Percentiles rank a stretch among this genome's conserved stretches.
Evolutionary conservation across 805 yeast species (phyloP).

Genomic region (Yueomyces sinensis): DNA sequence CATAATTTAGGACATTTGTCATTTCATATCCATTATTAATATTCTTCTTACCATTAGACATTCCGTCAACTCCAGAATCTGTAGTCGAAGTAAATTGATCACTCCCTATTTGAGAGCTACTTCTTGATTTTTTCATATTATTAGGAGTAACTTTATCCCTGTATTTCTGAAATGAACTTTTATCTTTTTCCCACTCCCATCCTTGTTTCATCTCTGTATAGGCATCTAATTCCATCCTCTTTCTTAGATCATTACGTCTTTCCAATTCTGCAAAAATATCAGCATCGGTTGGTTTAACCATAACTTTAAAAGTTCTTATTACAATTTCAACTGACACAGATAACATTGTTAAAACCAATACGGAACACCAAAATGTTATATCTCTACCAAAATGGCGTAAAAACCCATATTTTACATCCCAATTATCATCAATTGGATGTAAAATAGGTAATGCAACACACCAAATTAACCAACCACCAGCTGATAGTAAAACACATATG

Average conservation of each 20-base stretch:
- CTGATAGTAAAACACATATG: slow-evolving; percentile 54
- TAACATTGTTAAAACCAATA: slow-evolving; percentile 41
- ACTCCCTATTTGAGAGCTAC: neutral
- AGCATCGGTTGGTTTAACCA: slow-evolving; percentile 56
- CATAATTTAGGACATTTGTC: neutral
- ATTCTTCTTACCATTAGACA: neutral
- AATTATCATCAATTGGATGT: slow-evolving; percentile 43
- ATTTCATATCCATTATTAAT: neutral
- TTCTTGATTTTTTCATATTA: neutral
- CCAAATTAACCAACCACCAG: slow-evolving; percentile 82
- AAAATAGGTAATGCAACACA: slow-evolving; percentile 59
- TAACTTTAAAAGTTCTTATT: slow-evolving; percentile 40
- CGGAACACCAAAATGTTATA: slow-evolving; percentile 74
- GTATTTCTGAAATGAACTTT: slow-evolving; percentile 20
- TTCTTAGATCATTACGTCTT: slow-evolving; percentile 50
- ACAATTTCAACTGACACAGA: slow-evolving; percentile 58
- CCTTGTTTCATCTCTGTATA: slow-evolving; percentile 63
- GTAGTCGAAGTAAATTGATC: neutral
- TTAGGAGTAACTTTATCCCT: slow-evolving; percentile 9
- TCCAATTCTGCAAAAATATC: slow-evolving; percentile 73
- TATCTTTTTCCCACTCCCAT: slow-evolving; percentile 54
- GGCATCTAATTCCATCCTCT: slow-evolving; percentile 59
- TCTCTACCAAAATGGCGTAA: slow-evolving; percentile 65
- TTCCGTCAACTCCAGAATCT: neutral
- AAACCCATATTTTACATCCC: slow-evolving; percentile 60